Percentiles rank a stretch among this genome's conserved stretches.
Evolutionary conservation across 1,139 yeast genomes (phyloP).

Genomic region (Pichia sp.): DNA sequence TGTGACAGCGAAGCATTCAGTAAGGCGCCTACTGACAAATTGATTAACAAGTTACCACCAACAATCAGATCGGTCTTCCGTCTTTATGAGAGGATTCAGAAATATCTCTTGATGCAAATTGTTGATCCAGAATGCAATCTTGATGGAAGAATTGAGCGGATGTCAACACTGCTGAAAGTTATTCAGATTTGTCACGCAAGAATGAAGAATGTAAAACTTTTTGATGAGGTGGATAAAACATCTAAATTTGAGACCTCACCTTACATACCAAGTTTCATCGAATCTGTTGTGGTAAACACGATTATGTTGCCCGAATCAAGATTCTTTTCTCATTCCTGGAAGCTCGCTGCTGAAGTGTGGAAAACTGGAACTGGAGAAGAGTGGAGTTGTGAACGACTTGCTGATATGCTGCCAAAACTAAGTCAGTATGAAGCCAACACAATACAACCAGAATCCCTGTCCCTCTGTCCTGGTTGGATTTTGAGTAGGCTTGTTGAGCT

Average conservation of each 20-base stretch:
- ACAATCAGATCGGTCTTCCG: slow-evolving; percentile 65
- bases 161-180: slow-evolving; percentile 66
- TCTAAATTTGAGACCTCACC: slow-evolving; percentile 39
- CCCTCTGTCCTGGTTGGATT: slow-evolving; percentile 89
- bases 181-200: slow-evolving; percentile 64
- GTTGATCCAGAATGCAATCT: slow-evolving; percentile 53
- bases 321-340: slow-evolving; percentile 62
- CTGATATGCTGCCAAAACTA: slow-evolving; percentile 17
- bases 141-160: slow-evolving; percentile 63
- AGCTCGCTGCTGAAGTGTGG: slow-evolving; percentile 43
- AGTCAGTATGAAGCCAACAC: slow-evolving; percentile 9
- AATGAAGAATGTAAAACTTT: slow-evolving; percentile 61
- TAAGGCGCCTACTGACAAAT: slow-evolving; percentile 36
- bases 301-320: slow-evolving; percentile 80
- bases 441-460: slow-evolving; percentile 32
- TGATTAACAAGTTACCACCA: slow-evolving; percentile 60
- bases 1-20: slow-evolving; percentile 34
- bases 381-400: slow-evolving; percentile 17
- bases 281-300: slow-evolving; percentile 73
- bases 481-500: slow-evolving; percentile 58
- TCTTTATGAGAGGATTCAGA: slow-evolving; percentile 63
- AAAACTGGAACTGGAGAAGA: slow-evolving; percentile 8
- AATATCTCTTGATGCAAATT: slow-evolving; percentile 62
- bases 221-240: slow-evolving; percentile 32
- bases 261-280: slow-evolving; percentile 80